A percentile compares a stretch with the other conserved stretches of the same genome.
These are phyloP conservation scores for Boletellus sp. DNA, from an alignment of 768 basidiomycete genomes.

Conservation along the genomic window DNA sequence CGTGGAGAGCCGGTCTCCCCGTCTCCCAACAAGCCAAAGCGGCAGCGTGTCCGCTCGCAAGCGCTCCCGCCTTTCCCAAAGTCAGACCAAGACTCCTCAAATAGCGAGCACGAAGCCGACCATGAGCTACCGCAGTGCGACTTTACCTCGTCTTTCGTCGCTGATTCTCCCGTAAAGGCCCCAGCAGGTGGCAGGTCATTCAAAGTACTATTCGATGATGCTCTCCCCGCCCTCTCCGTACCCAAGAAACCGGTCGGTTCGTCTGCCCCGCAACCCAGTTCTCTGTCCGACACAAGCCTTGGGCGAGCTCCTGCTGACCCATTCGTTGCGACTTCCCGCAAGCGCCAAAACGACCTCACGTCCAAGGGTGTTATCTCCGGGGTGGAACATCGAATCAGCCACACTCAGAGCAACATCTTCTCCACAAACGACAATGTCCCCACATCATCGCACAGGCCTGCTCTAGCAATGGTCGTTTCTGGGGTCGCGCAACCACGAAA, in stretches of 20 bases:
- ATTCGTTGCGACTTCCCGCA: constrained; percentile 1
- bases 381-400: neutral
- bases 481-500: constrained; percentile 18
- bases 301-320: constrained; percentile 1
- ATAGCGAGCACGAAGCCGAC: constrained; percentile 37
- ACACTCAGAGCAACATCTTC: constrained; percentile 10
- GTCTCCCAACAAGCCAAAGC: constrained; percentile 75
- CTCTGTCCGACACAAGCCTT: neutral
- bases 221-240: constrained; percentile 23
- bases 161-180: constrained; percentile 68
- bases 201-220: constrained; percentile 63
- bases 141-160: constrained; percentile 50
- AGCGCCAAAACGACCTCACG: neutral
- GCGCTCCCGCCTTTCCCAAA: constrained; percentile 37
- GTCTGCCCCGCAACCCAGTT: neutral
- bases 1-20: constrained; percentile 83
- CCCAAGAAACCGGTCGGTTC: constrained; percentile 13
- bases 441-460: neutral
- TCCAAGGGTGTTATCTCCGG: constrained; percentile 1
- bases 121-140: constrained; percentile 27
- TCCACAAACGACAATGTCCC: constrained; percentile 5
- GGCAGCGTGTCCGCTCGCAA: constrained; percentile 51
- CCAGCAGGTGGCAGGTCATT: constrained; percentile 57
- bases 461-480: neutral
- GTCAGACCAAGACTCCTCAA: constrained; percentile 23